A percentile compares a stretch with the other conserved stretches of the same genome.
These are phyloP conservation scores for Alternaria ventricosa DNA, from an alignment of 2,329 filamentous ascomycete species.

Conservation along the genomic window DNA sequence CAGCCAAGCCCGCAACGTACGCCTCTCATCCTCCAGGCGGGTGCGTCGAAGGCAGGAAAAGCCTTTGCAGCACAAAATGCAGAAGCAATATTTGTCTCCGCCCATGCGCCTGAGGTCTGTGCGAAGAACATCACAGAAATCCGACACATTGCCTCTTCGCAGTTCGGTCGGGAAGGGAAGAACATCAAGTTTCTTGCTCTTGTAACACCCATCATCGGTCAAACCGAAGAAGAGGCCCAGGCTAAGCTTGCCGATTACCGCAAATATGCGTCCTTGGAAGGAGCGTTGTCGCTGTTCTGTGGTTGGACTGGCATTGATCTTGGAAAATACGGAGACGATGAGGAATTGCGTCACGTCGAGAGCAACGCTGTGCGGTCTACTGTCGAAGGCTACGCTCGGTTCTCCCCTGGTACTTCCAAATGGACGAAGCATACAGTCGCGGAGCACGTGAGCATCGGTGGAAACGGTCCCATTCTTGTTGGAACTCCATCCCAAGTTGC, in stretches of 20 bases:
- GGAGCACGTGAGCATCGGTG: constrained; percentile 71
- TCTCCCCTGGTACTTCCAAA: constrained; percentile 65
- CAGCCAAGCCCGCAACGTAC: constrained; percentile 71
- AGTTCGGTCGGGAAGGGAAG: constrained; percentile 64
- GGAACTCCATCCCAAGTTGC: constrained; percentile 70
- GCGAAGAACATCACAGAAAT: constrained; percentile 69
- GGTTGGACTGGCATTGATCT: constrained; percentile 77
- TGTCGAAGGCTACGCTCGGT: constrained; percentile 63
- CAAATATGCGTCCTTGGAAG: constrained; percentile 68
- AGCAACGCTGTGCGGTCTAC: constrained; percentile 66
- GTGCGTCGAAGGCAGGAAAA: constrained; percentile 70
- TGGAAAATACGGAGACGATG: constrained; percentile 65
- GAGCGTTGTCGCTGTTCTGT: constrained; percentile 73
- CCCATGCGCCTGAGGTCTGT: constrained; percentile 67
- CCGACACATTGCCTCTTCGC: constrained; percentile 58
- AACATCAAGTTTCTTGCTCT: constrained; percentile 73
- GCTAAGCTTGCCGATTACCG: constrained; percentile 68
- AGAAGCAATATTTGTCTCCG: constrained; percentile 73
- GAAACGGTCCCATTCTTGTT: constrained; percentile 68
- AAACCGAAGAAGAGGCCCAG: constrained; percentile 69
- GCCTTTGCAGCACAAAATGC: constrained; percentile 72
- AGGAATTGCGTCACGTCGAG: constrained; percentile 68
- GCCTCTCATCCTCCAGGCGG: constrained; percentile 73
- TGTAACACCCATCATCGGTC: constrained; percentile 69
- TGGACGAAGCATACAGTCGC: constrained; percentile 77